phyloP scores from a whole-genome alignment of 805 yeast species.

The Starmerella geochares region DNA sequence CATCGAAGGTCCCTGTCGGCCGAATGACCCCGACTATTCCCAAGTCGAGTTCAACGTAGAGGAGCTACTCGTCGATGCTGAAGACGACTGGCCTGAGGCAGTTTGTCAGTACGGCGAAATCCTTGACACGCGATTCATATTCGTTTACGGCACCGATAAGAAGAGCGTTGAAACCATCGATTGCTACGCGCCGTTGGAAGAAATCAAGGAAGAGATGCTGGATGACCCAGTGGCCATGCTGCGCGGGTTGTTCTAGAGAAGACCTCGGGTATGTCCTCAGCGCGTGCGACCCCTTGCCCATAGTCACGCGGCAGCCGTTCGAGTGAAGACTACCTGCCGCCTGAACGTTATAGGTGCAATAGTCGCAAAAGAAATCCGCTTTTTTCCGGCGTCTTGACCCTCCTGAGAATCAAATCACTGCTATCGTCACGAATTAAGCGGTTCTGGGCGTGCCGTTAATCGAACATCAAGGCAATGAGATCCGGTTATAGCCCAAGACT shows the following conservation, averaged over 20 bases:
- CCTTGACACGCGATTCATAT: constrained; percentile 4
- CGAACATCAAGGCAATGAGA: no score
- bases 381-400: no score
- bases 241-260: background rate
- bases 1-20: constrained; percentile 13
- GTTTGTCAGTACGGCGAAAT: constrained; percentile 8
- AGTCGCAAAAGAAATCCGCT: no score
- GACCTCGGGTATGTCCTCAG: background rate
- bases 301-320: background rate
- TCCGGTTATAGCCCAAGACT: no score
- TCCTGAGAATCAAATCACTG: no score
- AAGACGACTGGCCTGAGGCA: constrained; percentile 14
- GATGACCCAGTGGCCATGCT: constrained; percentile 1
- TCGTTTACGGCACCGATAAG: constrained; percentile 18
- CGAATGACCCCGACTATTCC: constrained; percentile 15
- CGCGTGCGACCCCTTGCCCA: background rate
- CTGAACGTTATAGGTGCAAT: no score
- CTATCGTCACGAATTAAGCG: no score
- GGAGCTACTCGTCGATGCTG: constrained; percentile 2
- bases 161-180: constrained; percentile 16
- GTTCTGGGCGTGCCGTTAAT: no score
- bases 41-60: constrained; percentile 11
- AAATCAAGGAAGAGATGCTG: constrained; percentile 12
- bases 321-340: no score
- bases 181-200: constrained; percentile 14